phyloP scores from a whole-genome alignment of 1,284 basidiomycete genomes.

The Naganishia albida region DNA sequence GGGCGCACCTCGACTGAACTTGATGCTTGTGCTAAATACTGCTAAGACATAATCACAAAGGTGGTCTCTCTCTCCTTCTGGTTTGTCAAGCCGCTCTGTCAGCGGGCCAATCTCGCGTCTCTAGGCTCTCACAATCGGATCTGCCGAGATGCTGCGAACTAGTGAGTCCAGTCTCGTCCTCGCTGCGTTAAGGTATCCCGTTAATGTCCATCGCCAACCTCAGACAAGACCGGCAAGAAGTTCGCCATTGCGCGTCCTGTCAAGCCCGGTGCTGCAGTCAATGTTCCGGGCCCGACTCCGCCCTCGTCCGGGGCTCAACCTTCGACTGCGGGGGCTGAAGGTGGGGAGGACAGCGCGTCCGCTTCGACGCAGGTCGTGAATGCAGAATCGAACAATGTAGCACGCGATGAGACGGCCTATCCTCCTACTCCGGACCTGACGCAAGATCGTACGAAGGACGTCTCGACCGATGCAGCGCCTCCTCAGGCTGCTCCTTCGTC shows the following conservation, averaged over 20 bases:
- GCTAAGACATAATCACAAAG: conserved; percentile 2
- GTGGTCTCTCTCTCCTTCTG: background rate
- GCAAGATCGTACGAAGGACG: background rate
- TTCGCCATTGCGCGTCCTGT: conserved; percentile 19
- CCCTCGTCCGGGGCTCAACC: background rate
- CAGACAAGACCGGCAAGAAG: conserved; percentile 28
- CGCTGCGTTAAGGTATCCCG: background rate
- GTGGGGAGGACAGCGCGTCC: background rate
- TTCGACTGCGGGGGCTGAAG: background rate
- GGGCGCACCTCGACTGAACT: background rate
- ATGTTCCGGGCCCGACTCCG: conserved; percentile 1
- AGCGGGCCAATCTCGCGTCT: background rate
- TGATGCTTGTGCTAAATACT: background rate
- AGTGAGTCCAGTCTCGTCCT: conserved; percentile 1
- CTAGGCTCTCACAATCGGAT: background rate
- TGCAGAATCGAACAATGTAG: background rate
- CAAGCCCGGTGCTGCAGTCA: conserved; percentile 1
- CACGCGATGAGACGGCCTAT: background rate
- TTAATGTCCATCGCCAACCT: background rate
- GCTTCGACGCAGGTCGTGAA: background rate
- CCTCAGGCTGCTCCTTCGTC: background rate
- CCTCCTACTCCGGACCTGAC: conserved; percentile 15
- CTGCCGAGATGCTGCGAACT: conserved; percentile 17
- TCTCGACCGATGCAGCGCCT: background rate
- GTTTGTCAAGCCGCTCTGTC: background rate